Evolutionary conservation across 345 rosid species (phyloP).

Genomic region (Citrus inodora): DNA sequence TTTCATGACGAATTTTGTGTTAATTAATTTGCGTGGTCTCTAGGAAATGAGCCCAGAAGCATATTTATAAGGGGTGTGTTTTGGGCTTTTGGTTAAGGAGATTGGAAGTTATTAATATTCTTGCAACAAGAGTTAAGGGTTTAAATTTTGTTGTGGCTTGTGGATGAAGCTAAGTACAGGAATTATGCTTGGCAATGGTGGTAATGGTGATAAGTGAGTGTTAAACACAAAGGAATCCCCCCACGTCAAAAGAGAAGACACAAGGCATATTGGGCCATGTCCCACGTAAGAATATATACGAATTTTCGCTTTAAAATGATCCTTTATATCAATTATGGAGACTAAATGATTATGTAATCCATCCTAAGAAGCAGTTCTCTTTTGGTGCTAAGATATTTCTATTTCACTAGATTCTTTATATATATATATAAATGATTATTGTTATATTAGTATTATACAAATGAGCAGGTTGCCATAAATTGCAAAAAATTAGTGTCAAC

Average conservation of each 20-base stretch:
- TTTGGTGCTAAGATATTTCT: not conserved
- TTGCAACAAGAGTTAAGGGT: not conserved
- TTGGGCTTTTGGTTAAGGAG: constrained; percentile 1
- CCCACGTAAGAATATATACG: constrained; percentile 36
- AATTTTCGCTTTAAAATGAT: constrained; percentile 33
- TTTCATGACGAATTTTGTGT: constrained; percentile 39
- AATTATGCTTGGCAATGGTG: constrained; percentile 44
- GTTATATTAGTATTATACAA: no score
- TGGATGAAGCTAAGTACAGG: constrained; percentile 36
- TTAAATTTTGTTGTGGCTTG: constrained; percentile 27
- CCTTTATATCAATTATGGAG: not conserved
- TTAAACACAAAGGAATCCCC: constrained; percentile 15
- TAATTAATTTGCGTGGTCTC: not conserved
- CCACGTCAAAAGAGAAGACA: constrained; percentile 24
- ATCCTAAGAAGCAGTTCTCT: not conserved
- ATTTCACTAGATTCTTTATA: no score
- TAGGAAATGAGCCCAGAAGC: not conserved
- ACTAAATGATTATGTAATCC: not conserved
- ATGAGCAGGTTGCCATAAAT: not conserved
- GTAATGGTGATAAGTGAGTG: constrained; percentile 36
- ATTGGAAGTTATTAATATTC: not conserved
- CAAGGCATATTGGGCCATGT: constrained; percentile 33
- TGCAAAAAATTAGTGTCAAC: not conserved
- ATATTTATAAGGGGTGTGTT: constrained; percentile 3
- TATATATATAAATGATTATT: not conserved